Percentiles rank a stretch among this genome's conserved stretches.
phyloP scores from a whole-genome alignment of 2,329 filamentous ascomycete species.

The Claviceps africana region DNA sequence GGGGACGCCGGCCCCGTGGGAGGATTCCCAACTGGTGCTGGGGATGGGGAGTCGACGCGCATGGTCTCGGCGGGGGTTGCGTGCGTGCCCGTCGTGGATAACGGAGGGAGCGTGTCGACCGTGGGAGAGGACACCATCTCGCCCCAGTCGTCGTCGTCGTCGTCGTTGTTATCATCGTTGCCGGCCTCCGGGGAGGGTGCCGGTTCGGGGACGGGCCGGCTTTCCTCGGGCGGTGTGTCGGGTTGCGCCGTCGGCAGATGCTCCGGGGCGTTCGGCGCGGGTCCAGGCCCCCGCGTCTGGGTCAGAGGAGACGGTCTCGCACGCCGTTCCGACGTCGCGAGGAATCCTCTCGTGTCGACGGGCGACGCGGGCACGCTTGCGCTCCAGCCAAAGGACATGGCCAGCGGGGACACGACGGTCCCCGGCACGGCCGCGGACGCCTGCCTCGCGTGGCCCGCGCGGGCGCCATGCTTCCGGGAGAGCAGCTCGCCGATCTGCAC shows the following conservation, averaged over 20 bases:
- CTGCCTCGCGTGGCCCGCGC: constrained; percentile 7
- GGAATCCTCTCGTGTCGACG: not conserved
- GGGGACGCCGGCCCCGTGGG: not conserved
- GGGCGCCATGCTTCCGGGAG: constrained; percentile 12
- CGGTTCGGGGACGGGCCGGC: not conserved
- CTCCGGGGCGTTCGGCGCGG: not conserved
- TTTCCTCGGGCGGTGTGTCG: not conserved
- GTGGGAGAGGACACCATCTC: constrained; percentile 37
- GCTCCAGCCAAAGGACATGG: not conserved
- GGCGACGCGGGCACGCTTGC: constrained; percentile 5
- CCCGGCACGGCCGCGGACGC: constrained; percentile 9
- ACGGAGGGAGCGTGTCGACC: not conserved
- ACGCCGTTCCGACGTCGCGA: not conserved
- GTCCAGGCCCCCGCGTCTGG: not conserved
- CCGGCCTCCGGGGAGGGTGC: not conserved
- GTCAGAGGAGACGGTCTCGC: not conserved
- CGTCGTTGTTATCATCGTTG: constrained; percentile 9
- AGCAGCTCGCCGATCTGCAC: constrained; percentile 31
- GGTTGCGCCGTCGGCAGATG: not conserved
- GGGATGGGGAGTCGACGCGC: not conserved
- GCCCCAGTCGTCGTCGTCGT: constrained; percentile 45
- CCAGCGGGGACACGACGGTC: not conserved
- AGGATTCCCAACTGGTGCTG: not conserved
- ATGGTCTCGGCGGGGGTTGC: not conserved
- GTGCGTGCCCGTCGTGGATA: not conserved